phyloP scores from a whole-genome alignment of 2,329 filamentous ascomycete genomes.

The Penicillium sp. region DNA sequence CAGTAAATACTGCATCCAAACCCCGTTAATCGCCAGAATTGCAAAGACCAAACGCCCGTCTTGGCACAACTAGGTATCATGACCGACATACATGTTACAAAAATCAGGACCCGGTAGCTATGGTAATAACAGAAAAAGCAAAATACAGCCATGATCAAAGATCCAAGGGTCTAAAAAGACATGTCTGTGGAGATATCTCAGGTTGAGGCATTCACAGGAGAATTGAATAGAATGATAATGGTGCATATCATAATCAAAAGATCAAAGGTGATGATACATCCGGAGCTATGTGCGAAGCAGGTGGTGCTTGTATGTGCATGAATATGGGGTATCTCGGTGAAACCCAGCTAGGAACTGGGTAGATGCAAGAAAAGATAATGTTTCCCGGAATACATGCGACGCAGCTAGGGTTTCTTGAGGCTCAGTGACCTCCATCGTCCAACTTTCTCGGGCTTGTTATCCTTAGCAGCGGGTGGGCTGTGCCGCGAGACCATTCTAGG shows the following conservation, averaged over 20 bases:
- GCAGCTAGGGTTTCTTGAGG: slow-evolving; percentile 18
- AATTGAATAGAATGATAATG: slow-evolving; percentile 10
- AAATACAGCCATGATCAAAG: slow-evolving; percentile 3
- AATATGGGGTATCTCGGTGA: slow-evolving; percentile 19
- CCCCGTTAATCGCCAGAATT: slow-evolving; percentile 9
- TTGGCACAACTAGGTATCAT: slow-evolving; percentile 11
- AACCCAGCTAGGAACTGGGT: slow-evolving; percentile 6
- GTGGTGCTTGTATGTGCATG: slow-evolving; percentile 22
- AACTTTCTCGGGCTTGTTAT: slow-evolving; percentile 12
- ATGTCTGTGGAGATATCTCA: slow-evolving; percentile 7
- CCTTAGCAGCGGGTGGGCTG: slow-evolving; percentile 11
- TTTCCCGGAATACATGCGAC: slow-evolving; percentile 3
- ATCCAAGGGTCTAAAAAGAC: slow-evolving; percentile 20
- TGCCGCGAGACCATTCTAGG: slow-evolving; percentile 18
- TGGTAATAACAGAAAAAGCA: background rate
- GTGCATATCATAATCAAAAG: slow-evolving; percentile 17
- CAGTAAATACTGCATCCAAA: slow-evolving; percentile 3
- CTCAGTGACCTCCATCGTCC: slow-evolving; percentile 24
- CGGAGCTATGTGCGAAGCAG: slow-evolving; percentile 29
- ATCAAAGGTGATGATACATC: slow-evolving; percentile 29
- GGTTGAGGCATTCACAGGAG: slow-evolving; percentile 2
- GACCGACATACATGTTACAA: slow-evolving; percentile 16
- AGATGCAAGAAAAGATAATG: slow-evolving; percentile 13
- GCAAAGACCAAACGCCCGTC: slow-evolving; percentile 14
- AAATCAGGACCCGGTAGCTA: slow-evolving; percentile 3